Evolutionary conservation across 805 yeast genomes (phyloP), one percentile per base, ranked within the genome.

Genomic region (Debaryomyces castellii): DNA sequence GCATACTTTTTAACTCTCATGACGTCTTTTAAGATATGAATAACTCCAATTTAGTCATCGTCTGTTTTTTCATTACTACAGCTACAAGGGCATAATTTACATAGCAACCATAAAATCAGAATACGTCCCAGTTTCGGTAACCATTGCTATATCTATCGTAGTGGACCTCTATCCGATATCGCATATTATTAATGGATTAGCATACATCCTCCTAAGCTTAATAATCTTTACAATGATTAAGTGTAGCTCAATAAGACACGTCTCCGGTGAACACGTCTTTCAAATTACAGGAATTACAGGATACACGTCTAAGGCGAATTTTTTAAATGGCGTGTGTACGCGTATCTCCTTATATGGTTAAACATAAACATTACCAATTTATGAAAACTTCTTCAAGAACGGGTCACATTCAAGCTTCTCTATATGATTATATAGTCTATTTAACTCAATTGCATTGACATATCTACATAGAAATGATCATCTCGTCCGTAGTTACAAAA

Each of bases 271-370:
- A 30, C 34, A 30, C 34, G 34, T 30, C 34, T 30, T 8, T 28
- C 17, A 3, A 12, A 10, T 33, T 17, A 33, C 37, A 33, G 22
- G 37, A 17, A 21, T 33, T 16, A 30, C n/a, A 28, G 37, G 9
- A 11, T 18, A 35, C 38, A 18, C 38, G 38, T 35, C 38, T 20
- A 20, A 35, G 24, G 24, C 24, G 24, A 35, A 9, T 20, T 35
- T 32, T 35, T 35, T 20, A 20, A 18, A 18, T 35, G 38, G 22
- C 38, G 24, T 18, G 5, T 21, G 17, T 39, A 40, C 43, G 43
- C 43, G 43, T 30, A 33, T 40, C 24, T 34, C 43, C 43, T 30
- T 20, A 18, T 40, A 21, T 14, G 23, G 43, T 21, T 40, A 40
- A 40, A 40, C 21, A 28, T 40, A 40, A 40, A 40, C 38, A 40